A percentile compares a stretch with the other conserved stretches of the same genome.
Evolutionary conservation across 768 basidiomycete species (phyloP).

Genomic region (Tulasnella sp.): DNA sequence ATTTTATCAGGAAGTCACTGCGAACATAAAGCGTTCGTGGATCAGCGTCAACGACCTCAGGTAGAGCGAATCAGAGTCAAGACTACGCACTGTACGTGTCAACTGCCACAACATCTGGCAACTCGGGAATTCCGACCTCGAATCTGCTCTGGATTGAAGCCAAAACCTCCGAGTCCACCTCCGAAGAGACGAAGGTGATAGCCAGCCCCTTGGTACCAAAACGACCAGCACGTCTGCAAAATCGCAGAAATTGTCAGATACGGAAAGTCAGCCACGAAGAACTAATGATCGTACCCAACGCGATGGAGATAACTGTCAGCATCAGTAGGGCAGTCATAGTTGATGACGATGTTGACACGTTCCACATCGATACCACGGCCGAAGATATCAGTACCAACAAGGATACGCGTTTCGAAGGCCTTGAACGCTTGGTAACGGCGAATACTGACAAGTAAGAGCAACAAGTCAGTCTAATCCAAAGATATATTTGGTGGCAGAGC

Average conservation of each 20-base stretch:
- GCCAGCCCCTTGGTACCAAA: slow-evolving; percentile 99
- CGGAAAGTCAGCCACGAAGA: not conserved
- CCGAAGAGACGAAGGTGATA: slow-evolving; percentile 90
- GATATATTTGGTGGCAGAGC: not conserved
- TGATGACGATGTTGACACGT: slow-evolving; percentile 98
- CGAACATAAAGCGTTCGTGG: no score
- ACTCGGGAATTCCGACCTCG: slow-evolving; percentile 91
- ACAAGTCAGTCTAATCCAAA: not conserved
- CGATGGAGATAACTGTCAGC: slow-evolving; percentile 98
- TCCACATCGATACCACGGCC: slow-evolving; percentile 99
- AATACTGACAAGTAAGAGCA: slow-evolving; percentile 44
- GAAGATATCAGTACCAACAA: slow-evolving; percentile 98
- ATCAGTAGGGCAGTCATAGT: slow-evolving; percentile 95
- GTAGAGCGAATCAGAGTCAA: not conserved
- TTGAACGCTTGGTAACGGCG: slow-evolving; percentile 96
- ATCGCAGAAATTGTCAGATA: not conserved
- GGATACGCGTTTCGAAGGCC: slow-evolving; percentile 97
- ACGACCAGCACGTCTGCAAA: slow-evolving; percentile 80
- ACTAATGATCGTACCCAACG: slow-evolving; percentile 54
- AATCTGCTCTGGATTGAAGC: slow-evolving; percentile 89
- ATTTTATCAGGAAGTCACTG: slow-evolving; percentile 15
- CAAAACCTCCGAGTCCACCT: slow-evolving; percentile 90
- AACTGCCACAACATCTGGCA: slow-evolving; percentile 89
- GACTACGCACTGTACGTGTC: slow-evolving; percentile 86
- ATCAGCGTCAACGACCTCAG: not conserved